phyloP scores from a whole-genome alignment of 2,329 filamentous ascomycete genomes.

The Cercospora nicotianae region DNA sequence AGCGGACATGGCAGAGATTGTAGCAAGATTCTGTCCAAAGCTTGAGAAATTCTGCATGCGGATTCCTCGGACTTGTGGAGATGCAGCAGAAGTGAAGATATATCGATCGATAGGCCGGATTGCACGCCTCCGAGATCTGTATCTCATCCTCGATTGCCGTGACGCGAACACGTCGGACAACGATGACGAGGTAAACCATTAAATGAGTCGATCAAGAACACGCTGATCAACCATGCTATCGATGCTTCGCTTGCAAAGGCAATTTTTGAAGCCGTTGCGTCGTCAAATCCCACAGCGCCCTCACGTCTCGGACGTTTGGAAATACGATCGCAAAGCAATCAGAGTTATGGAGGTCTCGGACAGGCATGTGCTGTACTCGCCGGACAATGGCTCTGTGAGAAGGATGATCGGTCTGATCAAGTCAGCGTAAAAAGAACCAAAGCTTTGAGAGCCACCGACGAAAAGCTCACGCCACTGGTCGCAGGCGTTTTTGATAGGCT shows the following conservation, averaged over 20 bases:
- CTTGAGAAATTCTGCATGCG: neutral
- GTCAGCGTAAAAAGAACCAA: neutral
- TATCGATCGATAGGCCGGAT: neutral
- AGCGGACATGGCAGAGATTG: neutral
- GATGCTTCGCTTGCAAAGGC: neutral
- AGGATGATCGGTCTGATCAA: neutral
- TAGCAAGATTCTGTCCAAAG: neutral
- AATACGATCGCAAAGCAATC: neutral
- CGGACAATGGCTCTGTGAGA: neutral
- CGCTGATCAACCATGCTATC: neutral
- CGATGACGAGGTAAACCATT: neutral
- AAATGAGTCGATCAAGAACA: neutral
- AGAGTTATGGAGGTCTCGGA: neutral
- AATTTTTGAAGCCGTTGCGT: neutral
- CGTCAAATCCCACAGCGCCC: neutral
- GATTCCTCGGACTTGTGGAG: neutral
- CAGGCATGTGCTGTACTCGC: neutral
- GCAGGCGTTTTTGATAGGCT: neutral
- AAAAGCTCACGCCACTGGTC: neutral
- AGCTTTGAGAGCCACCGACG: neutral
- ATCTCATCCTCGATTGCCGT: neutral
- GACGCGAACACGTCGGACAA: neutral
- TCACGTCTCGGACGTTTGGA: neutral
- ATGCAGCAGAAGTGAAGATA: neutral
- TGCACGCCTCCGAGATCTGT: neutral